Base-by-base conservation (phyloP, 2,329 filamentous ascomycete species). In the Colletotrichum chrysophilum region DNA sequence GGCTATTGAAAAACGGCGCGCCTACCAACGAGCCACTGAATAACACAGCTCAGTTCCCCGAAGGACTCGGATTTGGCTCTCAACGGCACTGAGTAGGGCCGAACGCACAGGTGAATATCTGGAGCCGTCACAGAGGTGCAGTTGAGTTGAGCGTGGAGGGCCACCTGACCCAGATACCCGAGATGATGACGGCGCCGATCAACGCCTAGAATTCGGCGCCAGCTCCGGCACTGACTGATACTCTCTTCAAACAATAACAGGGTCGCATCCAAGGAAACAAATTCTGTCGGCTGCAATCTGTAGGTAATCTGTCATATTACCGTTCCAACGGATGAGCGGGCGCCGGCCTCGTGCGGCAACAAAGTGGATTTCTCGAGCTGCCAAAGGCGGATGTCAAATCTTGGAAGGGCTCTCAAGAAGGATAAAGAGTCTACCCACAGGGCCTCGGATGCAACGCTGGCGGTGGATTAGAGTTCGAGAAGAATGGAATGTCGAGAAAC, bases 161-260 rank as follows among this genome's bases (percentile, higher is more conserved):
- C 71, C 74, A 76, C 72, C 60, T 76, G 62, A 74, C 64, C 65
- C 77, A 77, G 77, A 78, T 77, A 74, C 73, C 76, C 76, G 76
- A 74, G 70, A 76, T 72, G 76, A 76, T 76, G 77, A 78, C 68
- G 76, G 69, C 70, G 76, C 56, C 70, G 76, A 78, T 78, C 77
- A 70, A 48, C 61, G 48, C 21, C 69, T 69, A 71, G 56, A 73
- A 36, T 26, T 66, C 66, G 67, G 66, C 70, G 70, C 69, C 43
- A 52, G 69, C 64, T 70, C 71, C 77, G 76, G 76, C 73, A 77
- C 70, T 77, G 66, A 72, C 56, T 75, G 71, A 72, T 73, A 64
- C 52, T 52, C 64, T 62, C 28, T 64, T 58, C 68, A 56, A 71
- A 60, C 52, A 77, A 65, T 21, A 58, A 55, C 68, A 78, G 71